Evolutionary conservation across 768 basidiomycete genomes (phyloP).

Genomic region (Chalciporus sphaerocephalus): DNA sequence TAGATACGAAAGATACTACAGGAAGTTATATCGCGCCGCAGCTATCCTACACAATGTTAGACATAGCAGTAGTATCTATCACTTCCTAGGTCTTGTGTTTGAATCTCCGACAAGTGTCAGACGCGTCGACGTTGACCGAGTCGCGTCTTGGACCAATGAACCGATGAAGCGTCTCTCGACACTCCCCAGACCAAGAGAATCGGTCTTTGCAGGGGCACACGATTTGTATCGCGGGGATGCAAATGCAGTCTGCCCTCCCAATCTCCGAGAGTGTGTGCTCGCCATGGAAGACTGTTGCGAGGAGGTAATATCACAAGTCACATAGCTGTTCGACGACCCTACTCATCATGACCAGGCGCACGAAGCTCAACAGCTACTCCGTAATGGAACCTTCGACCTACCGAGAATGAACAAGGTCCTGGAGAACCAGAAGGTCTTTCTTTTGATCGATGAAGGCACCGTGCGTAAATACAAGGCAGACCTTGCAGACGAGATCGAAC

Average conservation of each 20-base stretch:
- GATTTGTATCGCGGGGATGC: slow-evolving; percentile 62
- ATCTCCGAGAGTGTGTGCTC: slow-evolving; percentile 69
- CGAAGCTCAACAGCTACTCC: slow-evolving; percentile 64
- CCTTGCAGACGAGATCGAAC: slow-evolving; percentile 76
- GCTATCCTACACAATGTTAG: too few species aligned
- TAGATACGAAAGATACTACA: too few species aligned
- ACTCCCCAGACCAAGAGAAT: slow-evolving; percentile 51
- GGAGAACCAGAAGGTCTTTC: slow-evolving; percentile 65
- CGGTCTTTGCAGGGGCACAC: slow-evolving; percentile 64
- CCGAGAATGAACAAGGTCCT: slow-evolving; percentile 67
- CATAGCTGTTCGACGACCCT: not conserved
- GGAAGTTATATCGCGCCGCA: too few species aligned
- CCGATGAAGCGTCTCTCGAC: slow-evolving; percentile 49
- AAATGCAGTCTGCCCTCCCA: slow-evolving; percentile 63
- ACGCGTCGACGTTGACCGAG: slow-evolving; percentile 18
- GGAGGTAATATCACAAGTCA: slow-evolving; percentile 46
- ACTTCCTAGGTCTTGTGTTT: slow-evolving; percentile 24
- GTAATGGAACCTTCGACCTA: slow-evolving; percentile 67
- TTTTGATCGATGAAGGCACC: slow-evolving; percentile 68
- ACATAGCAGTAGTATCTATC: too few species aligned
- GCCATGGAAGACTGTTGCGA: slow-evolving; percentile 81
- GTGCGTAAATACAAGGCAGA: slow-evolving; percentile 72
- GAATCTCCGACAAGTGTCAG: slow-evolving; percentile 22
- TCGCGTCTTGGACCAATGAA: slow-evolving; percentile 1
- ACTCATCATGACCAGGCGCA: slow-evolving; percentile 42